Conservation (phyloP, 2,329 filamentous ascomycete genomes). For the Scolecobasidium constrictum region DNA sequence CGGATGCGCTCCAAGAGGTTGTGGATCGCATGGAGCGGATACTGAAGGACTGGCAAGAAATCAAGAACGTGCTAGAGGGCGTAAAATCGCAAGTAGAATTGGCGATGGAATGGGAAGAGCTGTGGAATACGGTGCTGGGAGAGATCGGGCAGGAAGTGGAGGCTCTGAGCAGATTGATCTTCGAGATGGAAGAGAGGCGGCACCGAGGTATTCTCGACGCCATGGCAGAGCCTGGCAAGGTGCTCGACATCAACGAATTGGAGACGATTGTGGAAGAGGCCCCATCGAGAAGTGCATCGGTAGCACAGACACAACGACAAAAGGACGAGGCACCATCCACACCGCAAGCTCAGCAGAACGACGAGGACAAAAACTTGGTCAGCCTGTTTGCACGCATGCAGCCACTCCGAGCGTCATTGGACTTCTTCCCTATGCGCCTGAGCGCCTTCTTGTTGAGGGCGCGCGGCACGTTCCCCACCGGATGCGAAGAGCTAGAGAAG, state of each 20-base stretch:
- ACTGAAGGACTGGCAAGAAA: conserved; percentile 71
- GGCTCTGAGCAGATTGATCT: conserved; percentile 67
- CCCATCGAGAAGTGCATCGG: conserved; percentile 43
- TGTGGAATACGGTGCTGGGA: conserved; percentile 87
- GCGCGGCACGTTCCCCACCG: conserved; percentile 70
- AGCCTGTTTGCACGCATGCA: conserved; percentile 94
- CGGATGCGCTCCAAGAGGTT: conserved; percentile 60
- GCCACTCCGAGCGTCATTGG: conserved; percentile 79
- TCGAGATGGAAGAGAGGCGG: conserved; percentile 94
- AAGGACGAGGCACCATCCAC: conserved; percentile 46
- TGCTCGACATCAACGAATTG: conserved; percentile 73
- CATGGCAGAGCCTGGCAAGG: conserved; percentile 37
- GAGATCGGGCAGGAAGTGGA: conserved; percentile 88
- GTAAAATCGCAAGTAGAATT: conserved; percentile 90
- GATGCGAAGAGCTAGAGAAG: conserved; percentile 78
- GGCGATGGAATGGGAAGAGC: conserved; percentile 97
- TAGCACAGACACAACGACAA: conserved; percentile 55
- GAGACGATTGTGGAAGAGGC: conserved; percentile 90
- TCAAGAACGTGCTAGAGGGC: conserved; percentile 63
- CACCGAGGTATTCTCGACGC: conserved; percentile 69
- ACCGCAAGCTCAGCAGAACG: conserved; percentile 48
- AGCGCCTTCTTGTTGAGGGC: conserved; percentile 77
- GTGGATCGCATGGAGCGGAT: conserved; percentile 86
- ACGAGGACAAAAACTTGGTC: conserved; percentile 80
- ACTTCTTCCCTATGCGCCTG: conserved; percentile 91